Conservation (phyloP, 2,329 filamentous ascomycete genomes). For the Colletotrichum cuscutae region DNA sequence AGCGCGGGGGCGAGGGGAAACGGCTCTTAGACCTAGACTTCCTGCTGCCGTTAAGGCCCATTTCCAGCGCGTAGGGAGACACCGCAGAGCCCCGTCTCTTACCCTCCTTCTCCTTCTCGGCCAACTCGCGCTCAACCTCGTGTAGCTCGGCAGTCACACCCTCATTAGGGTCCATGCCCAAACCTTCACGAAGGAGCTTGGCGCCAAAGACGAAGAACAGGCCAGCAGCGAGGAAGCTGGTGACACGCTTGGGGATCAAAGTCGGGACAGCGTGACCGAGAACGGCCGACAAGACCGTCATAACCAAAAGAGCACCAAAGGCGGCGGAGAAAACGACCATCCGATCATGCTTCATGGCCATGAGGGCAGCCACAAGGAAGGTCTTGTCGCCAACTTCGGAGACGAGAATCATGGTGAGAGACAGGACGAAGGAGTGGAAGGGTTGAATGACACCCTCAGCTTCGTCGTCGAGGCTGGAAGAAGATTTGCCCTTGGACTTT, state of each 20-base stretch:
- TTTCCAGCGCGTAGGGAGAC: slow-evolving; percentile 82
- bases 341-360: slow-evolving; percentile 98
- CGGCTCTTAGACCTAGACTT: slow-evolving; percentile 80
- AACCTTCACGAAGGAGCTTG: slow-evolving; percentile 85
- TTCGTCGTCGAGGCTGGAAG: slow-evolving; percentile 47
- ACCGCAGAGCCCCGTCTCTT: slow-evolving; percentile 73
- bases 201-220: slow-evolving; percentile 92
- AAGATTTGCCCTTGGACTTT: slow-evolving; percentile 44
- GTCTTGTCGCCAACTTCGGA: slow-evolving; percentile 99
- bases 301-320: slow-evolving; percentile 89
- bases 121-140: slow-evolving; percentile 92
- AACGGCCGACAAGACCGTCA: slow-evolving; percentile 94
- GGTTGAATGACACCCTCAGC: slow-evolving; percentile 78
- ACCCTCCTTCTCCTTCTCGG: slow-evolving; percentile 89
- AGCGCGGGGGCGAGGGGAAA: slow-evolving; percentile 83
- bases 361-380: slow-evolving; percentile 94
- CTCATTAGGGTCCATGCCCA: slow-evolving; percentile 88
- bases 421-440: slow-evolving; percentile 89
- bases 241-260: slow-evolving; percentile 89
- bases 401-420: slow-evolving; percentile 96
- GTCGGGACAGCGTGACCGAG: slow-evolving; percentile 92
- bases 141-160: slow-evolving; percentile 98
- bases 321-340: slow-evolving; percentile 94
- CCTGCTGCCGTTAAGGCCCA: slow-evolving; percentile 73
- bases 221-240: slow-evolving; percentile 84